Percentiles rank a stretch among this genome's conserved stretches.
Conservation (phyloP, 164 flowering plant species). For the Liriodendron chinense region DNA sequence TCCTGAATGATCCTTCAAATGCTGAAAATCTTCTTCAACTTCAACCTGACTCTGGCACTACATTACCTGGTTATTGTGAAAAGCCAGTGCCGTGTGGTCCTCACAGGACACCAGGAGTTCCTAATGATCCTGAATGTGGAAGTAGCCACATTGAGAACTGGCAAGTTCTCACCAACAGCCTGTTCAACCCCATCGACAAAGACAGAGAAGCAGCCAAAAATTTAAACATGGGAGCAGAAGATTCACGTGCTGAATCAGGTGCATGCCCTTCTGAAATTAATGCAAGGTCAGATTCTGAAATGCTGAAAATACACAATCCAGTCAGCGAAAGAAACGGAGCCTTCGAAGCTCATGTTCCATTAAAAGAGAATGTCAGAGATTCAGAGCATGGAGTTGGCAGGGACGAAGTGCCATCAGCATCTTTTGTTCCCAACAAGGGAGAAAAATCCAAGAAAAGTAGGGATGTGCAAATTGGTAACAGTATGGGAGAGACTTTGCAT, state of each 20-base stretch:
- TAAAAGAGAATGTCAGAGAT: neutral
- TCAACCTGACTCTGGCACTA: neutral
- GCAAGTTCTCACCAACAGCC: slow-evolving; percentile 1
- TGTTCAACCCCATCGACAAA: neutral
- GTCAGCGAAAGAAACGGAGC: slow-evolving; percentile 13
- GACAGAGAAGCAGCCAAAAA: slow-evolving; percentile 12
- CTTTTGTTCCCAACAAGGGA: neutral
- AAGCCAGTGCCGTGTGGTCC: slow-evolving; percentile 7
- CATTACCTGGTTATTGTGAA: neutral
- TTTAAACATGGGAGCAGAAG: slow-evolving; percentile 6
- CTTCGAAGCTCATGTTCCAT: slow-evolving; percentile 8
- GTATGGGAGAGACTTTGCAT: slow-evolving; percentile 12
- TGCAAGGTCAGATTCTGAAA: slow-evolving; percentile 4
- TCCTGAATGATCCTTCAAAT: slow-evolving; percentile 16
- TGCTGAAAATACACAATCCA: slow-evolving; percentile 3
- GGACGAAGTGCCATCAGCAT: neutral
- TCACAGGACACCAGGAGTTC: slow-evolving; percentile 10
- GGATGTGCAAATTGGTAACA: slow-evolving; percentile 8
- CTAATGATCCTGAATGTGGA: slow-evolving; percentile 9
- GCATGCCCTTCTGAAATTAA: slow-evolving; percentile 1
- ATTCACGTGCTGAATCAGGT: neutral
- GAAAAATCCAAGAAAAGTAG: slow-evolving; percentile 13
- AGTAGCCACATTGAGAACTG: slow-evolving; percentile 7
- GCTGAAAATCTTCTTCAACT: slow-evolving; percentile 8
- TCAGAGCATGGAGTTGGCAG: neutral